Evolutionary conservation across 108 stramenopile genomes (phyloP).

Genomic region (Epipyxis sp.): DNA sequence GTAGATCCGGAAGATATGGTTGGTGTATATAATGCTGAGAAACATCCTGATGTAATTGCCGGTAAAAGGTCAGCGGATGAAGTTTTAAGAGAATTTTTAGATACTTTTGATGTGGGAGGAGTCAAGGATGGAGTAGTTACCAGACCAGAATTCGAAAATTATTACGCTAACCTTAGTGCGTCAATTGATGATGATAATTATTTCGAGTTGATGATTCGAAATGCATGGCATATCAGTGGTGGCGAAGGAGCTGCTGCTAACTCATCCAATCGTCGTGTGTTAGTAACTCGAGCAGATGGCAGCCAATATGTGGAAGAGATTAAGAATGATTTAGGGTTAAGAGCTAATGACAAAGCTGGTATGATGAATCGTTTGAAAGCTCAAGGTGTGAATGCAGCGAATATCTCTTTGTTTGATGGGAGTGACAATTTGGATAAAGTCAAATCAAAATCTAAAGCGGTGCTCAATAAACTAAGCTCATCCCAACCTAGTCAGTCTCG

Average conservation of each 20-base stretch:
- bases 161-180: constrained; percentile 22
- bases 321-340: constrained; percentile 32
- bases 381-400: constrained; percentile 16
- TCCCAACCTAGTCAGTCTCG: background rate
- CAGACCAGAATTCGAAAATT: constrained; percentile 21
- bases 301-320: constrained; percentile 24
- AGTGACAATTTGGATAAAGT: too few species aligned
- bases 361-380: constrained; percentile 2
- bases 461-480: background rate
- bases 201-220: constrained; percentile 37
- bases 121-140: constrained; percentile 29
- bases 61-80: constrained; percentile 23
- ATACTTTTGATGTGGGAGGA: constrained; percentile 33
- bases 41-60: constrained; percentile 21
- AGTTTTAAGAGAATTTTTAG: constrained; percentile 25
- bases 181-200: constrained; percentile 31
- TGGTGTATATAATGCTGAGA: constrained; percentile 10
- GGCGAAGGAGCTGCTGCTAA: constrained; percentile 19
- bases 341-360: background rate
- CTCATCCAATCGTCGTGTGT: constrained; percentile 19
- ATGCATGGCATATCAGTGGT: constrained; percentile 29
- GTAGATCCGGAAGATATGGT: constrained; percentile 26
- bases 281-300: constrained; percentile 27
- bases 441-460: background rate
- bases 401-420: background rate